Base-by-base conservation (phyloP, 768 basidiomycete species). In the Agaricus sinodeliciosus region DNA sequence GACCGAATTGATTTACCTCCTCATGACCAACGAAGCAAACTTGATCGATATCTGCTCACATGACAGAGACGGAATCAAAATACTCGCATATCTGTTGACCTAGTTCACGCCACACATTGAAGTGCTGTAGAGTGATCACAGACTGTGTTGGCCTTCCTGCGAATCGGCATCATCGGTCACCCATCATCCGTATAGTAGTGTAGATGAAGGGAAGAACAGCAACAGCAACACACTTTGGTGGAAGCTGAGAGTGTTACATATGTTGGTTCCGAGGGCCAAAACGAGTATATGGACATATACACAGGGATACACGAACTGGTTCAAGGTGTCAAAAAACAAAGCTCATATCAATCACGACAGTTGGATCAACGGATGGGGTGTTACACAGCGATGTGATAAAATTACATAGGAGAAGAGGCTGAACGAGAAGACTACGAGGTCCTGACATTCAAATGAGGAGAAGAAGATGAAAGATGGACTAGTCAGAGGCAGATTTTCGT, bases 241-340 rank as follows among this genome's bases (percentile, higher is more conserved):
- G 22, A 22, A 3, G 22, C 22, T 22, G 43, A 15, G 31, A 43
- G 16, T 31, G 16, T 13, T 26, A 48, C 44, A 48, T 43, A 44
- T 13, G 35, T 12, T 45, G 51, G 37, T 43, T 44, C 4, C 43
- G 18, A 43, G 44, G 51, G 43, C 43, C 44, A 36, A 40, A 36
- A 37, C 26, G 16, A 22, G 25, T 11, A 4, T 26, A 47, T 27
- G 22, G 34, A 35, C 41, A 31, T 28, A 43, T 28, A 42, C 26
- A 25, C 31, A 42, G 15, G 26, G 37, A 47, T 53, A 41, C 44
- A 47, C 22, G 40, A n/a, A 28, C 13, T 45, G 44, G 39, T 50
- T 40, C 28, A 35, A 43, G 42, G 45, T 25, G 34, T 44, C 45
- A 42, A 42, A 46, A 48, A 54, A 28, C 45, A 41, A 13, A 15